Conservation (phyloP, 768 basidiomycete genomes). For the Gymnopilus junonius region DNA sequence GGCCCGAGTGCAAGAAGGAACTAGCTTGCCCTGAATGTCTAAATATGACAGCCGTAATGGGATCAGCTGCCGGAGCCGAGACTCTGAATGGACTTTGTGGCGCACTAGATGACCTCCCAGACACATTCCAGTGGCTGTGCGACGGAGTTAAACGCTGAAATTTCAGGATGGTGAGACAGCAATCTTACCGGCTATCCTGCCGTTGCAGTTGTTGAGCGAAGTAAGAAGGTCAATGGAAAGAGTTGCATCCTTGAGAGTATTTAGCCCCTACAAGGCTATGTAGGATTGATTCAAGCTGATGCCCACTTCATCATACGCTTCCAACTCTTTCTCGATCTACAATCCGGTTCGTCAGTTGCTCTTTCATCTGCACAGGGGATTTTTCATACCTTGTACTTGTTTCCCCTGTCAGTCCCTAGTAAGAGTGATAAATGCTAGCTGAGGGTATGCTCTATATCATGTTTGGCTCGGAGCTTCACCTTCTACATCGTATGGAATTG, state of each 20-base stretch:
- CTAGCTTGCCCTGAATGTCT: conserved; percentile 48
- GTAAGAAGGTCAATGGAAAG: conserved; percentile 76
- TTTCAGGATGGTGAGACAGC: conserved; percentile 8
- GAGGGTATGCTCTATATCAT: not conserved
- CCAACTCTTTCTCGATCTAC: conserved; percentile 86
- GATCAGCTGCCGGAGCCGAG: not conserved
- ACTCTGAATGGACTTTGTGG: conserved; percentile 11
- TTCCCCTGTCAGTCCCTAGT: conserved; percentile 66
- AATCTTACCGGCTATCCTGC: conserved; percentile 80
- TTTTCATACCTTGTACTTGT: conserved; percentile 78
- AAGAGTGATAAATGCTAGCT: not conserved
- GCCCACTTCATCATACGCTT: conserved; percentile 85
- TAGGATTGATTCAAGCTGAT: not conserved
- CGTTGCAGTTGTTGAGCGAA: conserved; percentile 83
- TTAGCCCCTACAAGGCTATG: not conserved
- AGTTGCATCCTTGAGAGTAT: conserved; percentile 65
- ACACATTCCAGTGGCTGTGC: conserved; percentile 86
- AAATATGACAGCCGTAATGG: not conserved
- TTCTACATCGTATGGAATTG: conserved; percentile 88
- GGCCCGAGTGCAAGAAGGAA: not conserved
- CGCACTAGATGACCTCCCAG: conserved; percentile 83
- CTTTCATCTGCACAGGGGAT: not conserved
- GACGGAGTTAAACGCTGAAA: not conserved
- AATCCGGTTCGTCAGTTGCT: not conserved
- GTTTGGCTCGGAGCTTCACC: conserved; percentile 44